Evolutionary conservation across 805 yeast genomes (phyloP), one percentile per base, ranked within the genome.

Genomic region (Maudiozyma saulgeensis): DNA sequence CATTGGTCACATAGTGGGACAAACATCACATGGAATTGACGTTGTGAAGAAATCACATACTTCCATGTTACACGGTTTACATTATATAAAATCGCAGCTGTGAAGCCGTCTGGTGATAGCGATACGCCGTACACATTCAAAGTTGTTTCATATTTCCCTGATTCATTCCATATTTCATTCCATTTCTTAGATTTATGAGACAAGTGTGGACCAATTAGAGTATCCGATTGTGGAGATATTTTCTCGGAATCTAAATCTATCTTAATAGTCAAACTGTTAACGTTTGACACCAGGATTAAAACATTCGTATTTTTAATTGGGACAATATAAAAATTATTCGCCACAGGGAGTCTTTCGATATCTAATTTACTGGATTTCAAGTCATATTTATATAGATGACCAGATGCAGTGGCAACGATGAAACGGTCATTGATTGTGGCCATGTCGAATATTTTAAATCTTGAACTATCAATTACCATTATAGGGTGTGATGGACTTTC

Each of bases 21-120:
- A 41, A 65, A 54, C 37, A 57, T 52, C 2, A 65, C 45, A 42
- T 57, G 53, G 25, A 56, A 56, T 21, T 55, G 60, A 18, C 51
- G 52, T 42, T 61, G 64, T 11, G 68, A 60, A 0, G 56, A 60
- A 16, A 63, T 65, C 34, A 54, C 50, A 50, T 66, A 67, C 41
- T 60, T 60, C 12, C 61, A 48, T 1, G 67, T 57, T 5, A 60
- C 52, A 4, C 62, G 53, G 34, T 59, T 64, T 41, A 63, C 54
- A 32, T 55, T 50, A 50, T 64, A 66, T 2, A 60, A 44, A 23
- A 66, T 44, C 1, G 67, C 66, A 13, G 64, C 49, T 2, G 62
- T 50, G 26, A 59, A 60, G 3, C 61, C 63, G 45, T 67, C 69
- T 12, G 59, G 55, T 6, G 69, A 59, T 4, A 59, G 34, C 1